Evolutionary conservation across 768 basidiomycete species (phyloP), one percentile per base, ranked within the genome.

Genomic region (Lepiota subincarnata): DNA sequence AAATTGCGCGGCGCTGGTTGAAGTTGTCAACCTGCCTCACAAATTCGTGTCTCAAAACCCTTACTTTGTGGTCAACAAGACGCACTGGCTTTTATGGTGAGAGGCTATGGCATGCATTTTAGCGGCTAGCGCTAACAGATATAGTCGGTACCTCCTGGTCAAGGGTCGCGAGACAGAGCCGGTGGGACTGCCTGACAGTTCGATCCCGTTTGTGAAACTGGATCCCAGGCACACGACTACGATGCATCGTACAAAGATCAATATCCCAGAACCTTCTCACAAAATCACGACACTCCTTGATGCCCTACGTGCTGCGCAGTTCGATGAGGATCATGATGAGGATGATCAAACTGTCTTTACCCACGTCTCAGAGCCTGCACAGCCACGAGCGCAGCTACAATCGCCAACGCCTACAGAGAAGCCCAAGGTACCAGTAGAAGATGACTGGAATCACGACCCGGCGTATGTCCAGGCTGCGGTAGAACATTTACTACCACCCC

Each of bases 21-120:
- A 89, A 68, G 74, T 86, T 13, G 82, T 86, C 61, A 89, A 88
- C 59, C 68, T 76, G 7, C 82, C 83, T 0, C 14, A 55, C 0
- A 60, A 79, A 48, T 89, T 84, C 55, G 78, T 82, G n/a, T 78
- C 71, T 58, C 59, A 59, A 0, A 70, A 70, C 38, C 77, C 79
- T 0, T 78, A 79, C 62, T 80, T 81, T 54, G 86, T 87, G 3
- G 76, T 87, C 36, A 66, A 77, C 16, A 70, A 86, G 50, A 83
- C 84, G 1, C 75, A 82, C 38, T 88, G 86, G 86, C 84, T 87
- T 48, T 73, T 86, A 63, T 85, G 84, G 84, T 82, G 58, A 40
- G 79, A 61, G 20, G 19, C 40, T 35, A 24, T 36, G 24, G 26
- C 4, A 11, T 45, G 40, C 8, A 4, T 8, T 51, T 10, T 6